These are phyloP conservation scores for Phaffia rhodozyma DNA, from an alignment of 1,284 basidiomycete genomes.

Conservation along the genomic window DNA sequence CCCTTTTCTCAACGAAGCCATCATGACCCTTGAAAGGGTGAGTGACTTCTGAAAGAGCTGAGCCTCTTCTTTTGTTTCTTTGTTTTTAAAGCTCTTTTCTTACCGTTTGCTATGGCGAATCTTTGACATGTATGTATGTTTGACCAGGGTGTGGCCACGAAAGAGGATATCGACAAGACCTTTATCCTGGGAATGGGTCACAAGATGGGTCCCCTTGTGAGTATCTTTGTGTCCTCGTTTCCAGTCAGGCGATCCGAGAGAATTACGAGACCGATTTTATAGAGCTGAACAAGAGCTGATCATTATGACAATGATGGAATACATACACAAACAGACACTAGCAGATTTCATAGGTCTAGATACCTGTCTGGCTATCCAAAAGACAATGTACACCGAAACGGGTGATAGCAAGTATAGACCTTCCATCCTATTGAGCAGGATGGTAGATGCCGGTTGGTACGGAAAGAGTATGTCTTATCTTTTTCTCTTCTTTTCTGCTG, in stretches of 20 bases:
- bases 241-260: slow-evolving; percentile 51
- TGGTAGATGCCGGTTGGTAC: slow-evolving; percentile 93
- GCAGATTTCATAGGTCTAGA: slow-evolving; percentile 72
- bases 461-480: slow-evolving; percentile 52
- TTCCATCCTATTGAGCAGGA: slow-evolving; percentile 72
- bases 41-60: slow-evolving; percentile 34
- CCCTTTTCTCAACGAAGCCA: slow-evolving; percentile 53
- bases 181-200: slow-evolving; percentile 89
- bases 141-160: slow-evolving; percentile 64
- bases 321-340: slow-evolving; percentile 4
- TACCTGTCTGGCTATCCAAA: slow-evolving; percentile 79
- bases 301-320: not conserved
- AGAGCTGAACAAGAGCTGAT: too few species aligned
- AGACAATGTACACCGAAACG: slow-evolving; percentile 75
- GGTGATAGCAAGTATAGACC: slow-evolving; percentile 97
- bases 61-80: not conserved
- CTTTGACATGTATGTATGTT: slow-evolving; percentile 3
- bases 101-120: too few species aligned
- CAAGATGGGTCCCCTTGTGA: slow-evolving; percentile 72
- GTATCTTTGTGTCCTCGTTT: slow-evolving; percentile 52
- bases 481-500: not conserved
- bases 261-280: too few species aligned
- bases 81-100: not conserved
- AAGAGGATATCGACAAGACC: slow-evolving; percentile 91
- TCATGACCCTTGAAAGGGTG: slow-evolving; percentile 71